Evolutionary conservation across 345 rosid genomes (phyloP).

Genomic region (Melaleuca alternifolia): DNA sequence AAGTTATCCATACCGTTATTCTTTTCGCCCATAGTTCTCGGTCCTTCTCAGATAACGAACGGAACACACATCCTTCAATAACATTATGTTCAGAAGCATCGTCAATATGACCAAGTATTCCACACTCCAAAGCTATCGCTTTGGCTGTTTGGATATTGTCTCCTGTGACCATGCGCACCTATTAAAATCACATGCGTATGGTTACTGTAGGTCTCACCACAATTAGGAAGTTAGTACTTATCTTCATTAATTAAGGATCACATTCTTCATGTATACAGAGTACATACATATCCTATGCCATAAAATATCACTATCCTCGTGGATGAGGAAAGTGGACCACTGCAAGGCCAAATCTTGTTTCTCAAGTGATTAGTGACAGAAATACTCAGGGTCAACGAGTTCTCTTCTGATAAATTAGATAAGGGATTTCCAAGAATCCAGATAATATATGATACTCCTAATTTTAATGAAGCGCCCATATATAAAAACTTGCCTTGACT

Average conservation of each 20-base stretch:
- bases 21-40: slow-evolving; percentile 53
- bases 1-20: slow-evolving; percentile 45
- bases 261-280: neutral
- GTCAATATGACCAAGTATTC: slow-evolving; percentile 54
- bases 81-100: slow-evolving; percentile 42
- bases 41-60: slow-evolving; percentile 63
- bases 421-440: neutral
- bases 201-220: neutral
- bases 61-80: slow-evolving; percentile 85
- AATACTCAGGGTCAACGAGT: neutral
- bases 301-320: neutral
- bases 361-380: neutral
- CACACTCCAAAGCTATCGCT: slow-evolving; percentile 95
- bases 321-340: neutral
- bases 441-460: neutral
- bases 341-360: neutral
- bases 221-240: neutral
- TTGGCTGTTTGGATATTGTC: slow-evolving; percentile 95
- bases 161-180: slow-evolving; percentile 99
- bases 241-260: neutral
- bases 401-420: neutral
- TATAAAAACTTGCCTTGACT: slow-evolving; percentile 48
- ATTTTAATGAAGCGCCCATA: neutral
- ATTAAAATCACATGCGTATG: slow-evolving; percentile 1
- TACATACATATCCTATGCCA: neutral